phyloP scores from a whole-genome alignment of 225 moss, liverwort and hornwort genomes.

The Physcomitrium patens region DNA sequence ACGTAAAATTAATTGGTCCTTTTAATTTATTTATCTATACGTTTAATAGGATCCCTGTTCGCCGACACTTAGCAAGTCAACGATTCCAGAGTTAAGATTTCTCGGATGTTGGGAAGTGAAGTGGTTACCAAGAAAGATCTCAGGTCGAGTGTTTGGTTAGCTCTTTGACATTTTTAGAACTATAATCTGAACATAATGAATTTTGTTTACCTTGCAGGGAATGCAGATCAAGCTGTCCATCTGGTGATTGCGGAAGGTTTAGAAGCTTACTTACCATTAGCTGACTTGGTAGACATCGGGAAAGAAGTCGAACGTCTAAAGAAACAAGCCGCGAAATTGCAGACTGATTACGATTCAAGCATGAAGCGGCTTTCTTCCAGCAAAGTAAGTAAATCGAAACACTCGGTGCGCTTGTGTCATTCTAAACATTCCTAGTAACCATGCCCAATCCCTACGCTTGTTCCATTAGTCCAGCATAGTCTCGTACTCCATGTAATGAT shows the following conservation, averaged over 20 bases:
- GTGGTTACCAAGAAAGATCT: neutral
- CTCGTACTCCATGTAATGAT: neutral
- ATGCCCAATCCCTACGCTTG: neutral
- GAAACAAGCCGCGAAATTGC: slow-evolving; percentile 75
- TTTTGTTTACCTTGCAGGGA: slow-evolving; percentile 42
- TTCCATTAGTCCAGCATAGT: too few relatives aligned
- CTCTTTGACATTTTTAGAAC: neutral
- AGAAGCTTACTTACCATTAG: slow-evolving; percentile 80
- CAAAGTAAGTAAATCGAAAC: slow-evolving; percentile 48
- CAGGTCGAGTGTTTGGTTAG: neutral
- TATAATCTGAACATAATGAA: slow-evolving; percentile 13
- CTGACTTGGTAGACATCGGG: slow-evolving; percentile 78
- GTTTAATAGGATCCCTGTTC: slow-evolving; percentile 6
- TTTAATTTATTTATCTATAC: neutral
- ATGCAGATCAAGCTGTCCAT: slow-evolving; percentile 76
- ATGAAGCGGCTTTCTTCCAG: slow-evolving; percentile 77
- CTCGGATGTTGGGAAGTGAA: neutral
- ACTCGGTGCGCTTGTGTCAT: neutral
- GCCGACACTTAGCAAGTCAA: neutral
- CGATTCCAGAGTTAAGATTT: neutral
- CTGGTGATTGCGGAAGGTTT: slow-evolving; percentile 83
- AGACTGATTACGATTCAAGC: slow-evolving; percentile 72
- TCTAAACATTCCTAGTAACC: neutral
- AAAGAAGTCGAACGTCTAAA: slow-evolving; percentile 73
- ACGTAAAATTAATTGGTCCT: neutral